phyloP scores from a whole-genome alignment of 768 basidiomycete genomes.

The Piloderma croceum region DNA sequence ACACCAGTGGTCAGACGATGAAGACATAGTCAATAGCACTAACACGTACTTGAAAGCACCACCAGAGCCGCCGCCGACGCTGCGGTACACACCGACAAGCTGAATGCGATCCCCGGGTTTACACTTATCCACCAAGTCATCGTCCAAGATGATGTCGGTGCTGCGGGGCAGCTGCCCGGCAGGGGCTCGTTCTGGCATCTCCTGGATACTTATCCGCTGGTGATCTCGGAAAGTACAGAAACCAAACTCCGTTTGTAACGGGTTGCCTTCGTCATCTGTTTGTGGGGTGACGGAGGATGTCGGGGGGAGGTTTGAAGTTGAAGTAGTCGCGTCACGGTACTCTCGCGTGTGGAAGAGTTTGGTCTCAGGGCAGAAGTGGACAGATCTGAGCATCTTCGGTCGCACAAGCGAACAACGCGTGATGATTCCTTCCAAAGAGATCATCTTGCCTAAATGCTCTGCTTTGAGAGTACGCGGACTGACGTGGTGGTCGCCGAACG shows the following conservation, averaged over 20 bases:
- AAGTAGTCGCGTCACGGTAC: conserved; percentile 90
- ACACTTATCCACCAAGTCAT: conserved; percentile 94
- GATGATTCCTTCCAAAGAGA: conserved; percentile 95
- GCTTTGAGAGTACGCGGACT: conserved; percentile 89
- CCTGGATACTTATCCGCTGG: conserved; percentile 96
- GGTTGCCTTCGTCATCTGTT: conserved; percentile 84
- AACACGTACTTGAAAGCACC: conserved; percentile 87
- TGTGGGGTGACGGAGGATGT: conserved; percentile 85
- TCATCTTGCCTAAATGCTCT: conserved; percentile 90
- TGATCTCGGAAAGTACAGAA: conserved; percentile 90
- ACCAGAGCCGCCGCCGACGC: conserved; percentile 83
- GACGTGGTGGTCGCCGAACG: conserved; percentile 97
- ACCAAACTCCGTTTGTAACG: conserved; percentile 89
- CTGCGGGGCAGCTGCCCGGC: conserved; percentile 95
- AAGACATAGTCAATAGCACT: conserved; percentile 7
- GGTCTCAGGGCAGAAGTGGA: conserved; percentile 93
- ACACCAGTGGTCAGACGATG: conserved; percentile 10
- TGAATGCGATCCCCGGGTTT: conserved; percentile 98
- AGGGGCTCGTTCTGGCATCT: conserved; percentile 98
- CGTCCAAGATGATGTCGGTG: conserved; percentile 92
- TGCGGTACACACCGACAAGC: conserved; percentile 91
- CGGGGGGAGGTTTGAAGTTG: conserved; percentile 80
- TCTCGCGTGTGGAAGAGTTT: conserved; percentile 77
- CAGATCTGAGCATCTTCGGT: conserved; percentile 96
- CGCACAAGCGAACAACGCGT: conserved; percentile 96